A percentile compares a stretch with the other conserved stretches of the same genome.
Conservation (phyloP, 2,329 filamentous ascomycete genomes). For the Onygena corvina region DNA sequence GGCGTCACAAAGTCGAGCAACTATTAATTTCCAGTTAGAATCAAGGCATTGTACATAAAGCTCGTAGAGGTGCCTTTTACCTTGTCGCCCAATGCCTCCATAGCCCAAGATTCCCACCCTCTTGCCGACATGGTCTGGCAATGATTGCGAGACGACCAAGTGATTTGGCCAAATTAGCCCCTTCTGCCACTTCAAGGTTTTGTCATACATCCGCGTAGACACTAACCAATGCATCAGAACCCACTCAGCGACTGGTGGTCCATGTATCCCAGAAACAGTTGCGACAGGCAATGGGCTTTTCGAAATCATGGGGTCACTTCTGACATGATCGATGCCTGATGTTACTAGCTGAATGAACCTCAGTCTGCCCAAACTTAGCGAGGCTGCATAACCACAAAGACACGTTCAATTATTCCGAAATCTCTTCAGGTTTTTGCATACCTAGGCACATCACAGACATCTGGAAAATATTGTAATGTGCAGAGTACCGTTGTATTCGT, state of each 20-base stretch:
- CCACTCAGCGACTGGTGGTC: conserved; percentile 57
- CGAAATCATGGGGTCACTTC: conserved; percentile 42
- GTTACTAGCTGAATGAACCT: conserved; percentile 47
- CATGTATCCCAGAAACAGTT: conserved; percentile 46
- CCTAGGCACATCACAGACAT: conserved; percentile 22
- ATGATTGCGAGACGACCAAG: conserved; percentile 21
- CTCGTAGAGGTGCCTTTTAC: conserved; percentile 26
- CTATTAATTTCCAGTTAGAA: conserved; percentile 21
- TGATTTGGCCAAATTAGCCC: conserved; percentile 41
- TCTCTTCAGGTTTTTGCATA: conserved; percentile 9
- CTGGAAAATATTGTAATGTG: conserved; percentile 36
- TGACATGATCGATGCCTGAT: conserved; percentile 46
- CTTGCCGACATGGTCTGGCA: conserved; percentile 47
- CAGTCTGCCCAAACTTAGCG: conserved; percentile 19
- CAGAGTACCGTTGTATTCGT: conserved; percentile 36
- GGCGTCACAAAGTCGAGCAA: conserved; percentile 47
- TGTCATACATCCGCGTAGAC: conserved; percentile 44
- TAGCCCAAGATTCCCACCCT: conserved; percentile 51
- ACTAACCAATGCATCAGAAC: conserved; percentile 50
- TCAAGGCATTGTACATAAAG: background rate
- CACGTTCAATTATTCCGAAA: background rate
- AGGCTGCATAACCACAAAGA: background rate
- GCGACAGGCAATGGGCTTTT: conserved; percentile 43
- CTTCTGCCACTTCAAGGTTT: conserved; percentile 47
- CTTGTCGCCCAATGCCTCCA: conserved; percentile 51